Conservation (phyloP, 495 filamentous ascomycete genomes). For the Penicillium argentinense region DNA sequence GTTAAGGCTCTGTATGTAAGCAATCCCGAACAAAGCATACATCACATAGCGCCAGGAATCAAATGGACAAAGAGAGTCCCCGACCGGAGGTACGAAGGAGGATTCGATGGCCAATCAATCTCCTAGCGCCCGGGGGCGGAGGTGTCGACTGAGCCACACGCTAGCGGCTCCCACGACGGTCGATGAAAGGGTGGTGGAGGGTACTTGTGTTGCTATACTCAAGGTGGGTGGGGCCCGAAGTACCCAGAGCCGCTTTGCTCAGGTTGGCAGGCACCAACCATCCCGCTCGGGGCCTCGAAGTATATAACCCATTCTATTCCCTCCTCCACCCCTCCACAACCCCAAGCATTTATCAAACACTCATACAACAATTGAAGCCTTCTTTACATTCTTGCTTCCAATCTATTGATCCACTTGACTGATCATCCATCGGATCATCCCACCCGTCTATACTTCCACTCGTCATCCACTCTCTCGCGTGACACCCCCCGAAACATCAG, state of each 20-base stretch:
- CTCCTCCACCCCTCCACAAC: too few relatives aligned
- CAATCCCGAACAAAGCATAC: background rate
- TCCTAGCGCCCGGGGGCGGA: background rate
- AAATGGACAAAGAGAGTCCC: background rate
- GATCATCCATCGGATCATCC: slow-evolving; percentile 3
- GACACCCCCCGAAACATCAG: slow-evolving; percentile 23
- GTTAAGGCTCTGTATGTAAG: too few relatives aligned
- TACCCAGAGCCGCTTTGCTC: background rate
- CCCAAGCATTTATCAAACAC: too few relatives aligned
- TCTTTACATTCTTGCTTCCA: too few relatives aligned
- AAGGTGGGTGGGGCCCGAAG: background rate
- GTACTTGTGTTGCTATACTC: background rate
- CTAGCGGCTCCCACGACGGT: too few relatives aligned
- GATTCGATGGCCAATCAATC: slow-evolving; percentile 11
- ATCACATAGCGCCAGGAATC: background rate
- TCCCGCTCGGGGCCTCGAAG: too few relatives aligned
- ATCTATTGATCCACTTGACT: too few relatives aligned
- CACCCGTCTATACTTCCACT: slow-evolving; percentile 7
- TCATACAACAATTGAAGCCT: too few relatives aligned
- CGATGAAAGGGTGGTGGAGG: too few relatives aligned
- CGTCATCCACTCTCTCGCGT: slow-evolving; percentile 21
- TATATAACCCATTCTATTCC: too few relatives aligned
- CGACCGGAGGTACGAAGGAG: slow-evolving; percentile 5
- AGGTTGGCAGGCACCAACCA: too few relatives aligned
- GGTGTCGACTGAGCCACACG: slow-evolving; percentile 23